Percentiles rank a stretch among this genome's conserved stretches.
Evolutionary conservation across 2,329 filamentous ascomycete genomes (phyloP).

Genomic region (Helotiales sp.): DNA sequence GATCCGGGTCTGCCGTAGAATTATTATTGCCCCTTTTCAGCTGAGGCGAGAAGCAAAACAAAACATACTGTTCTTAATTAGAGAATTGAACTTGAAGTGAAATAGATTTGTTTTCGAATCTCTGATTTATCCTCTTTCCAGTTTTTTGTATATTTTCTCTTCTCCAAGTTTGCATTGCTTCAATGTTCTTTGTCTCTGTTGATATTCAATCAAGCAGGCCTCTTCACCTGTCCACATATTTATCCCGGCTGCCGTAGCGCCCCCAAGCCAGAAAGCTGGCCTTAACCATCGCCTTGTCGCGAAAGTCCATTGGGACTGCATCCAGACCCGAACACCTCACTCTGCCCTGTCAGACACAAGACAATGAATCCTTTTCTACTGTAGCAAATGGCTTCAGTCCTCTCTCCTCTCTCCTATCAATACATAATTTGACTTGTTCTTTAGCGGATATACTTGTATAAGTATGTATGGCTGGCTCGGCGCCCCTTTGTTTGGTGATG

Average conservation of each 20-base stretch:
- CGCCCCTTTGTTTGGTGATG: slow-evolving; percentile 11
- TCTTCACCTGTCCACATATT: background rate
- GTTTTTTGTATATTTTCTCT: no score
- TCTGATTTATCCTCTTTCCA: no score
- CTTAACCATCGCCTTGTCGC: slow-evolving; percentile 22
- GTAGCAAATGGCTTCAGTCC: slow-evolving; percentile 31
- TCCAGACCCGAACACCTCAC: slow-evolving; percentile 4
- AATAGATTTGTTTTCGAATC: no score
- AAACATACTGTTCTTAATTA: no score
- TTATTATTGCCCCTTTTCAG: background rate
- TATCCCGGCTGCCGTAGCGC: slow-evolving; percentile 12
- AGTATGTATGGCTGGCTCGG: slow-evolving; percentile 33
- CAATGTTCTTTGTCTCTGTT: no score
- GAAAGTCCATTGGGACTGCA: background rate
- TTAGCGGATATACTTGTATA: slow-evolving; percentile 38
- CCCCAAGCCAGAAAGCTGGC: slow-evolving; percentile 21
- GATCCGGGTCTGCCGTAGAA: background rate
- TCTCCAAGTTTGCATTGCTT: no score
- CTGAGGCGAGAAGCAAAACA: slow-evolving; percentile 6
- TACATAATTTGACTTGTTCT: slow-evolving; percentile 36
- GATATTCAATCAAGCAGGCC: background rate
- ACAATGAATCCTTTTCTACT: slow-evolving; percentile 11
- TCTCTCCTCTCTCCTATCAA: slow-evolving; percentile 18
- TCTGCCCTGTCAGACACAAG: slow-evolving; percentile 11
- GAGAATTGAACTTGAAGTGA: no score